phyloP scores from a whole-genome alignment of 495 filamentous ascomycete genomes.

The Aspergillus affinis region DNA sequence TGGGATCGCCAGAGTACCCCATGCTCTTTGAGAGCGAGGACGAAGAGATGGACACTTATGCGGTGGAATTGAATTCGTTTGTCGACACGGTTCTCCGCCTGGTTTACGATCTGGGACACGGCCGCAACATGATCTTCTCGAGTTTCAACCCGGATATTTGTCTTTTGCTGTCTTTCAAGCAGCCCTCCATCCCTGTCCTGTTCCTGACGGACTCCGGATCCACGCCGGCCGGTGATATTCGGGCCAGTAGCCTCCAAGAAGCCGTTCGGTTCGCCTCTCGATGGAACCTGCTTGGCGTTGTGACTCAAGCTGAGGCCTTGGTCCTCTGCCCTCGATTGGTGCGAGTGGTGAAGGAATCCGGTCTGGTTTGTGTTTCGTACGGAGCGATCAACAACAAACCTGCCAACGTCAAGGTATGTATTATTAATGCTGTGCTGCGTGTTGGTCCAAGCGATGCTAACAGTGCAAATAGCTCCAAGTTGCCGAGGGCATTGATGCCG shows the following conservation, averaged over 20 bases:
- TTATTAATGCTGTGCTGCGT: neutral
- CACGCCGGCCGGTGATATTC: slow-evolving; percentile 74
- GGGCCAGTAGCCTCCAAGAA: slow-evolving; percentile 92
- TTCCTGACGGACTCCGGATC: slow-evolving; percentile 90
- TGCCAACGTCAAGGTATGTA: slow-evolving; percentile 74
- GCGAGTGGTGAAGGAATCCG: slow-evolving; percentile 91
- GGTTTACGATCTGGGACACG: slow-evolving; percentile 73
- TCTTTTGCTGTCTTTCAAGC: slow-evolving; percentile 90
- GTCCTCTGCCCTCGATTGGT: slow-evolving; percentile 88
- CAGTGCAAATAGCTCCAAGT: slow-evolving; percentile 68
- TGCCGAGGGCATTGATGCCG: slow-evolving; percentile 91
- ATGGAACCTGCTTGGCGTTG: slow-evolving; percentile 94
- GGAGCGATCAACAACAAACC: slow-evolving; percentile 85
- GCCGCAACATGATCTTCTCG: slow-evolving; percentile 88
- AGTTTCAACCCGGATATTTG: slow-evolving; percentile 98
- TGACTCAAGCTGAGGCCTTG: slow-evolving; percentile 78
- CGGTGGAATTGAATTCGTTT: slow-evolving; percentile 94
- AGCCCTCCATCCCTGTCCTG: slow-evolving; percentile 89
- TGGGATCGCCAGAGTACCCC: slow-evolving; percentile 68
- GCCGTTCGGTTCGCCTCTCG: slow-evolving; percentile 88
- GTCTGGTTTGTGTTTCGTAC: slow-evolving; percentile 95
- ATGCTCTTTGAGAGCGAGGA: slow-evolving; percentile 94
- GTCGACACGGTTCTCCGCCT: slow-evolving; percentile 88
- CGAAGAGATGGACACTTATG: slow-evolving; percentile 96
- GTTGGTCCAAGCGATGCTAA: slow-evolving; percentile 5